Conservation (phyloP, 2,329 filamentous ascomycete species). For the Exophiala calicioides region DNA sequence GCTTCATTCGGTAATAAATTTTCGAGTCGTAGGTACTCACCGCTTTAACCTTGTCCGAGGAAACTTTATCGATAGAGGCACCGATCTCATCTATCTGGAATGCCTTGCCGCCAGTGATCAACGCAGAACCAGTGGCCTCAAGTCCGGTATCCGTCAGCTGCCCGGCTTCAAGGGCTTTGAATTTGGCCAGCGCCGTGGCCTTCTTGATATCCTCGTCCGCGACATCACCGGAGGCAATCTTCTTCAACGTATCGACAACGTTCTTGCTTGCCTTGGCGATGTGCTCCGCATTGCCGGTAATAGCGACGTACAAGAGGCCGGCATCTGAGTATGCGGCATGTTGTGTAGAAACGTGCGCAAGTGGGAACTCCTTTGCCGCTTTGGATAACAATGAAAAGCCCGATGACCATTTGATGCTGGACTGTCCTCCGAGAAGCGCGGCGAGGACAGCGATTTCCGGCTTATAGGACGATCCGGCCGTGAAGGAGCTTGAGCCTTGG, state of each 20-base stretch:
- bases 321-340: constrained; percentile 91
- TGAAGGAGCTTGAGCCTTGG: constrained; percentile 79
- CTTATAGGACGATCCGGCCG: constrained; percentile 71
- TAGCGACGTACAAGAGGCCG: constrained; percentile 80
- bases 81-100: constrained; percentile 80
- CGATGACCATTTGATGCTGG: constrained; percentile 90
- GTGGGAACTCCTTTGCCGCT: constrained; percentile 66
- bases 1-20: not conserved
- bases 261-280: constrained; percentile 74
- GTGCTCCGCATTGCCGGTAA: constrained; percentile 71
- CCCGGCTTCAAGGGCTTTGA: constrained; percentile 78
- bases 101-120: constrained; percentile 77
- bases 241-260: constrained; percentile 79
- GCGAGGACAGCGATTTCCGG: constrained; percentile 85
- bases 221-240: constrained; percentile 72
- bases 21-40: constrained; percentile 61
- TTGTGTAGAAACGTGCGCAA: constrained; percentile 69
- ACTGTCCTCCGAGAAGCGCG: constrained; percentile 84
- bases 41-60: constrained; percentile 78
- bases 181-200: constrained; percentile 90
- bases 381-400: constrained; percentile 91
- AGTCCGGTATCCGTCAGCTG: constrained; percentile 77
- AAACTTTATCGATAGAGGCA: constrained; percentile 77
- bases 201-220: constrained; percentile 86
- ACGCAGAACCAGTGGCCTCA: constrained; percentile 78